Evolutionary conservation across 2,329 filamentous ascomycete species (phyloP), one percentile per base, ranked within the genome.

Genomic region (Kalaharituber pfeilii): DNA sequence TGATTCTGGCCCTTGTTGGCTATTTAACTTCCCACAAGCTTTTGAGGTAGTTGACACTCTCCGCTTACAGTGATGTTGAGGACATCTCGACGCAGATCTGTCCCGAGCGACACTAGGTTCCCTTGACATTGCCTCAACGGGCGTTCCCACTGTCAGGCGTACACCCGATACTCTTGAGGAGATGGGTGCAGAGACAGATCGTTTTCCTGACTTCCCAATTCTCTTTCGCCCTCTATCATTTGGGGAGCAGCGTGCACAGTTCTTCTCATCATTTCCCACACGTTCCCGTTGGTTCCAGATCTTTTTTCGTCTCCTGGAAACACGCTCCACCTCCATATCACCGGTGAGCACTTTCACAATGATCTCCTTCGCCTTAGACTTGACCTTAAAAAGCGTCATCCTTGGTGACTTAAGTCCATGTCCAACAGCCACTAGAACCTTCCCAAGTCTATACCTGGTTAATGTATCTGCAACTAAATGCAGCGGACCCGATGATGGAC

Each of bases 311-410:
- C n/a, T 20, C 24, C 53, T 51, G 5, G 50, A 49, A 20, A 47
- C 33, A 9, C 53, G 20, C 33, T 52, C 54, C 13, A 59, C 51
- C 8, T 57, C 42, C n/a, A 47, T 47, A 15, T 47, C 55, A 8
- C 52, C 45, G 7, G 55, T 53, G 15, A 59, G 50, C 6, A 52
- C 53, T 2, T 51, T 49, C 11, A 50, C 51, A 5, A 57, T 26
- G 22, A 59, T 53, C 3, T 54, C 51, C 45, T 58, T 54, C 7
- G 59, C 58, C 24, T 52, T 60, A n/a, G 47, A 50, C 15, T 54
- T 53, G 11, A 58, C 58, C 13, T 44, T 45, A 5, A 53, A 24
- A 24, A 60, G 51, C 7, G 59, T 56, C 3, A 45, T 50, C 1
- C 49, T 45, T 18, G 57, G 59, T 2, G 53, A 56, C 1, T 39